Evolutionary conservation across 306 rosid species (phyloP), one percentile per base, ranked within the genome.

Genomic region (Pterocarpus macrocarpus): DNA sequence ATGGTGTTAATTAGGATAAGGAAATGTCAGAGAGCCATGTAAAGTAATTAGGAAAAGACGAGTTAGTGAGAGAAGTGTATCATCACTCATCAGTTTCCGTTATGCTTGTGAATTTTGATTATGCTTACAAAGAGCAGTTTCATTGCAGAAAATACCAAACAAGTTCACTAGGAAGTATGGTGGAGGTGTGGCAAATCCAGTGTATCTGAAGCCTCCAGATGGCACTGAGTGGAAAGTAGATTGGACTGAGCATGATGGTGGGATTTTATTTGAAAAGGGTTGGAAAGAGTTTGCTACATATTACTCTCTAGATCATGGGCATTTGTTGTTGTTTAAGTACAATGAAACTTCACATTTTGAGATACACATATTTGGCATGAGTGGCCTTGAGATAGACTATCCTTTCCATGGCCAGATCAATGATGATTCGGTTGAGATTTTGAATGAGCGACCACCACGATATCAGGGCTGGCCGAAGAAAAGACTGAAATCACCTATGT

Each of bases 251-350:
- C 28, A 22, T 22, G 28, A 22, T 22, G 28, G 28, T 22, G 28
- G 28, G 28, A 22, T 22, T 22, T 22, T 22, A 22, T 22, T 22
- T 22, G 28, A 22, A 22, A 22, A 22, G 28, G 28, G 28, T 22
- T 22, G 28, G 28, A 22, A 22, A 22, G 28, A 22, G 34, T 62
- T 62, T 33, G 67, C 61, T 1, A 8, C 17, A 8, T 14, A 53
- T 15, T 77, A 77, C 35, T 53, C 67, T 4, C 34, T 77, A 4
- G 33, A 13, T 14, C 2, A 53, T 9, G 67, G 81, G 1, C 34
- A 77, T 34, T 4, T 66, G n/a, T 7, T 77, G 12, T 0, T 78
- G 16, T 78, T 83, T 64, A 47, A 64, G 11, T 83, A 43, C 35
- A 58, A 17, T 2, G 30, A 30, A 34, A 35, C 71, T 13, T 78